Evolutionary conservation across 495 filamentous ascomycete genomes (phyloP).

Genomic region (Podospora australis): DNA sequence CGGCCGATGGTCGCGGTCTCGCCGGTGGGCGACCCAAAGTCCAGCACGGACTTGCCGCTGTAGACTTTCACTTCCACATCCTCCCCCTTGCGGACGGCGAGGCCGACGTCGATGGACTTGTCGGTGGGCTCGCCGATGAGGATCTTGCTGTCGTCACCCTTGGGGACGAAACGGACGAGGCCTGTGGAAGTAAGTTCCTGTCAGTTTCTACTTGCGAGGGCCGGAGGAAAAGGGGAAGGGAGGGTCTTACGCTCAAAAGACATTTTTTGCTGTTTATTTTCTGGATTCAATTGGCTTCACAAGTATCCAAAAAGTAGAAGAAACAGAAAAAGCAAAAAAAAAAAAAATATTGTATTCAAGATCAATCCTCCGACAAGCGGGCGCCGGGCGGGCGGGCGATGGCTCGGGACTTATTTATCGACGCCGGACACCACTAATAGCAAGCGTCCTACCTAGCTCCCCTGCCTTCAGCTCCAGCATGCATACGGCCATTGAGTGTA

Average conservation of each 20-base stretch:
- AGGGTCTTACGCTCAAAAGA: neutral
- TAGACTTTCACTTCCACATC: slow-evolving; percentile 50
- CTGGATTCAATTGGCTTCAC: neutral
- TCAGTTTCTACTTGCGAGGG: no score
- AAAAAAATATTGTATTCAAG: neutral
- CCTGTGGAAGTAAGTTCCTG: slow-evolving; percentile 29
- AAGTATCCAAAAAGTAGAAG: neutral
- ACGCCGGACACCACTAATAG: neutral
- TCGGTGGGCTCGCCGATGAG: slow-evolving; percentile 54
- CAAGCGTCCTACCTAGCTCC: neutral
- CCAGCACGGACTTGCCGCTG: slow-evolving; percentile 50
- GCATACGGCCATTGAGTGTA: neutral
- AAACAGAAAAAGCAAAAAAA: neutral
- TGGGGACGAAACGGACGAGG: slow-evolving; percentile 54
- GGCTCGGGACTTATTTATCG: neutral
- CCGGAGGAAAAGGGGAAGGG: neutral
- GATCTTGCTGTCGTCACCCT: slow-evolving; percentile 41
- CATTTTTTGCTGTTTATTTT: neutral
- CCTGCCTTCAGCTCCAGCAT: neutral
- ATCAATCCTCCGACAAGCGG: no score
- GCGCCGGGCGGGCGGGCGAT: no score
- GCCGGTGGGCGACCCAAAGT: slow-evolving; percentile 42
- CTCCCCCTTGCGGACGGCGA: slow-evolving; percentile 47
- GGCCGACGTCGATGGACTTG: slow-evolving; percentile 46
- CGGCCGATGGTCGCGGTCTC: slow-evolving; percentile 44